Evolutionary conservation across 306 rosid species (phyloP).

Genomic region (Aeschynomene evenia): DNA sequence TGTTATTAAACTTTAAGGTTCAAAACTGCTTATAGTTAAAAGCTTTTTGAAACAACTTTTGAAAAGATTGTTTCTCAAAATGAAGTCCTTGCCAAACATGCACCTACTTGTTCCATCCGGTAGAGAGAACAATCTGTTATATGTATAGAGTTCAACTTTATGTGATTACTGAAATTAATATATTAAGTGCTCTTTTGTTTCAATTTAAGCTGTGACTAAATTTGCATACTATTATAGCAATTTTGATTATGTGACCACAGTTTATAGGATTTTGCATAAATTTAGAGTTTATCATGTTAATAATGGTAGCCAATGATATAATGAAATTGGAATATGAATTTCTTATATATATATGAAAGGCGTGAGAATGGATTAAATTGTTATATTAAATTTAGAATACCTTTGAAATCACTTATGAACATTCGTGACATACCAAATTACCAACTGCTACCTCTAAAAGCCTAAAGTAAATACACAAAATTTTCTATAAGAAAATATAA

Average conservation of each 20-base stretch:
- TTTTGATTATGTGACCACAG: not conserved
- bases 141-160: constrained; percentile 6
- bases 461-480: constrained; percentile 23
- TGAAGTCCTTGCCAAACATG: too few species aligned
- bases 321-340: constrained; percentile 4
- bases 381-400: not conserved
- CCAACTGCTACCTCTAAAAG: constrained; percentile 6
- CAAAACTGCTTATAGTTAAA: too few species aligned
- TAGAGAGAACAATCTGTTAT: not conserved
- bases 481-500: not conserved
- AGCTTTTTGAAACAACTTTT: too few species aligned
- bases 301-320: not conserved
- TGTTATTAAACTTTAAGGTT: not conserved
- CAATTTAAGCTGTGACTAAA: not conserved
- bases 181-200: not conserved
- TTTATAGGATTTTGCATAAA: not conserved
- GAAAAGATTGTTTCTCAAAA: too few species aligned
- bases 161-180: not conserved
- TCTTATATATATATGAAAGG: not conserved
- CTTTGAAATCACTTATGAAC: constrained; percentile 2
- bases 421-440: not conserved
- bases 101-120: not conserved
- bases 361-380: not conserved
- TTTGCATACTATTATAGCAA: not conserved
- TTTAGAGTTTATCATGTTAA: not conserved